Evolutionary conservation across 2,329 filamentous ascomycete species (phyloP).

Genomic region (Stachybotrys echinatus): DNA sequence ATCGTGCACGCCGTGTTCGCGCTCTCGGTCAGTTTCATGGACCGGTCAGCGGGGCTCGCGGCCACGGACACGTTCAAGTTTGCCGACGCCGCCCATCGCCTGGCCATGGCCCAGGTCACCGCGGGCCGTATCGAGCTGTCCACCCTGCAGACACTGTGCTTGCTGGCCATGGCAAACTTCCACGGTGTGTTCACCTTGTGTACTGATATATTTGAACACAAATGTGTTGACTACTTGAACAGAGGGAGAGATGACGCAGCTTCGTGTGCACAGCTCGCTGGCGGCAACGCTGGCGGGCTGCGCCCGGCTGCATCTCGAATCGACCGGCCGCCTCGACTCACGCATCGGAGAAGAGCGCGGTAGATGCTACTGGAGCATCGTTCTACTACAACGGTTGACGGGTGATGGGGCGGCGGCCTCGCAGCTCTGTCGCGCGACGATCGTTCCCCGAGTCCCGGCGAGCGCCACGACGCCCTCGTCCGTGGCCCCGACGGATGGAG

Average conservation of each 20-base stretch:
- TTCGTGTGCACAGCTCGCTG: too few species aligned
- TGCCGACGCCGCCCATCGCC: not conserved
- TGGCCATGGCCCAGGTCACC: not conserved
- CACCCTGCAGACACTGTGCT: conserved; percentile 4
- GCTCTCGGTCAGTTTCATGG: not conserved
- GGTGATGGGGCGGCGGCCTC: not conserved
- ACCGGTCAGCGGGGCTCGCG: not conserved
- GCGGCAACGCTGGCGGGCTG: too few species aligned
- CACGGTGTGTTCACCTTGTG: not conserved
- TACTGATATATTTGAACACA: not conserved
- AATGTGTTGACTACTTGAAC: not conserved
- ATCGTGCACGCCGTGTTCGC: not conserved
- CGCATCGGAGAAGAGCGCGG: not conserved
- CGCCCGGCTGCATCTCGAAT: not conserved
- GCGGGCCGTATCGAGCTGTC: conserved; percentile 3
- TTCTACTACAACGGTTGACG: conserved; percentile 1
- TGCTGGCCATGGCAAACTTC: conserved; percentile 1
- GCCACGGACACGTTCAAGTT: not conserved
- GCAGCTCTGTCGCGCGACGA: conserved; percentile 1
- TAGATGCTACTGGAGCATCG: conserved; percentile 3
- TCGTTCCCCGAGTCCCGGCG: too few species aligned
- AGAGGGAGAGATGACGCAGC: too few species aligned
- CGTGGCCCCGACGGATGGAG: too few species aligned
- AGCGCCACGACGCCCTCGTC: too few species aligned
- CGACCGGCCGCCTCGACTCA: not conserved